These are phyloP conservation scores for Starmerella kuoi DNA, from an alignment of 805 yeast genomes.

Conservation along the genomic window DNA sequence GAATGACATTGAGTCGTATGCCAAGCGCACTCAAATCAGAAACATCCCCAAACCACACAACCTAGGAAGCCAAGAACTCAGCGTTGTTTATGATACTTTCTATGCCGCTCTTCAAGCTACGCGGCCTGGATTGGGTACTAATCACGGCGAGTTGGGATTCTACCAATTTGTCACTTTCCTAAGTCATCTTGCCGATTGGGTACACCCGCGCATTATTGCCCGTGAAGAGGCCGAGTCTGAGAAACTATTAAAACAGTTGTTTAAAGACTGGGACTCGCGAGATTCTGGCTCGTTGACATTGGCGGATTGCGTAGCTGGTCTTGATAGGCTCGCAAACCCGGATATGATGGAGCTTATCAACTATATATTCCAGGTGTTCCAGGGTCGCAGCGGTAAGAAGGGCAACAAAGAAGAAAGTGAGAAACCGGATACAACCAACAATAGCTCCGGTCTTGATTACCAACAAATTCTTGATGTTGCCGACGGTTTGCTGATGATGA, in stretches of 20 bases:
- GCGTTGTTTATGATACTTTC: conserved; percentile 72
- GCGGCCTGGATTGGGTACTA: conserved; percentile 35
- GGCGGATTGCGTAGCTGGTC: conserved; percentile 58
- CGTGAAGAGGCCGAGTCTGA: conserved; percentile 23
- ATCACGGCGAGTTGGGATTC: conserved; percentile 57
- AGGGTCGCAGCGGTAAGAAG: neutral
- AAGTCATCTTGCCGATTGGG: conserved; percentile 73
- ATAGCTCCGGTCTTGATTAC: conserved; percentile 36
- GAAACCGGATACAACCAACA: neutral
- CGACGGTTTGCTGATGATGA: conserved; percentile 72
- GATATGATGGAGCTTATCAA: conserved; percentile 72
- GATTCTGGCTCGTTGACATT: conserved; percentile 44
- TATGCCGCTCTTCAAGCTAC: conserved; percentile 63
- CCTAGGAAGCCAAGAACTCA: conserved; percentile 44
- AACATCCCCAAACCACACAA: conserved; percentile 66
- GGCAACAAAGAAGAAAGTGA: neutral
- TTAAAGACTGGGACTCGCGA: conserved; percentile 57
- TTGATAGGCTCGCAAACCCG: conserved; percentile 53
- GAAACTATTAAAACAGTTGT: conserved; percentile 51
- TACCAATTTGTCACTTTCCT: conserved; percentile 61
- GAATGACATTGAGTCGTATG: conserved; percentile 77
- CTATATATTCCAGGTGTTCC: conserved; percentile 62
- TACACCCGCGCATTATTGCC: conserved; percentile 26
- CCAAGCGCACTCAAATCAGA: conserved; percentile 81
- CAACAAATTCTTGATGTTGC: conserved; percentile 75